Conservation (phyloP, 768 basidiomycete genomes). For the Hygrocybe punicea region DNA sequence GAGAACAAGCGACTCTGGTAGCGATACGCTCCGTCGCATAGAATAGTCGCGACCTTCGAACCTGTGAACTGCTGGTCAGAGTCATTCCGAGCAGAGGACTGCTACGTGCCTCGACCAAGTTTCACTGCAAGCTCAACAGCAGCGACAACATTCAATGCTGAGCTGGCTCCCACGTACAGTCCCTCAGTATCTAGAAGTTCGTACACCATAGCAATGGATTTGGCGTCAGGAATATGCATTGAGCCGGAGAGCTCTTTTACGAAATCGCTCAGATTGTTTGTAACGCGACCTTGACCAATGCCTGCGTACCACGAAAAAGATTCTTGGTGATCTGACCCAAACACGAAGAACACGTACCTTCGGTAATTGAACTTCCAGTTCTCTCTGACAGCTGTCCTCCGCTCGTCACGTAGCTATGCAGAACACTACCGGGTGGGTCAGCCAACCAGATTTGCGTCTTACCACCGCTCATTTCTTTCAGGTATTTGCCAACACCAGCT, state of each 20-base stretch:
- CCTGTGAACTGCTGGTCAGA: conserved; percentile 40
- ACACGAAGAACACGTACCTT: conserved; percentile 51
- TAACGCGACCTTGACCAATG: conserved; percentile 96
- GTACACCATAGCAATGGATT: conserved; percentile 92
- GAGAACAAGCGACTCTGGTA: conserved; percentile 97
- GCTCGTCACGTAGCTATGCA: conserved; percentile 77
- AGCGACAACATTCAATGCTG: conserved; percentile 92
- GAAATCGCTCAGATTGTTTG: conserved; percentile 83
- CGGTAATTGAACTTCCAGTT: conserved; percentile 84
- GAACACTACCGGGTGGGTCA: conserved; percentile 93
- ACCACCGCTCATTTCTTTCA: conserved; percentile 78
- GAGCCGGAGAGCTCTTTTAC: conserved; percentile 77
- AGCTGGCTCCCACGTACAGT: conserved; percentile 89
- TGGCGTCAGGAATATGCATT: conserved; percentile 80
- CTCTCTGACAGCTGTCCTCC: conserved; percentile 77
- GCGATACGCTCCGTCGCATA: conserved; percentile 95
- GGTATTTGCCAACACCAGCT: conserved; percentile 78
- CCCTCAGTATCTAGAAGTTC: conserved; percentile 89
- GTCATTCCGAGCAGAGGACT: not conserved
- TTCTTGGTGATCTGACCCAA: not conserved
- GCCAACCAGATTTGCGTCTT: conserved; percentile 90
- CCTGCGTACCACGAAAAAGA: conserved; percentile 43
- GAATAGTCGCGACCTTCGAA: conserved; percentile 79
- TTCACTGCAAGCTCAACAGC: conserved; percentile 83
- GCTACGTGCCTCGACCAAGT: conserved; percentile 68